Evolutionary conservation across 2,329 filamentous ascomycete species (phyloP).

Genomic region (Keithomyces neogunnii): DNA sequence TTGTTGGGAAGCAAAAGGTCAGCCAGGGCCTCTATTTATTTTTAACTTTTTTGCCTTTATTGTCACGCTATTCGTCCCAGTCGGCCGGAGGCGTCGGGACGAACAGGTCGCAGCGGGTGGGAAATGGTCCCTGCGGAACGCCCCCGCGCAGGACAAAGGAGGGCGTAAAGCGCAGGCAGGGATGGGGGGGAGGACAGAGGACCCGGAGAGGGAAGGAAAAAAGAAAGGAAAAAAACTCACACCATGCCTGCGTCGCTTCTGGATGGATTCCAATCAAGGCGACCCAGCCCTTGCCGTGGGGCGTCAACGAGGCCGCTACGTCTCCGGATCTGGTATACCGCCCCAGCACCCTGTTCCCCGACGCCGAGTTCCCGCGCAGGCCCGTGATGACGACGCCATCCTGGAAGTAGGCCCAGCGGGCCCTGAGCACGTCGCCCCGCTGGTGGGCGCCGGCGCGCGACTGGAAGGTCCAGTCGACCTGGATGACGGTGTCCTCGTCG

Average conservation of each 20-base stretch:
- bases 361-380: not conserved
- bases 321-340: constrained; percentile 14
- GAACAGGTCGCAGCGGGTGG: no score
- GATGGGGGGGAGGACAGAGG: no score
- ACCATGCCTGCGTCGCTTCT: constrained; percentile 16
- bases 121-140: no score
- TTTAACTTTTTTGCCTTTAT: no score
- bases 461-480: constrained; percentile 16
- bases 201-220: no score
- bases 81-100: no score
- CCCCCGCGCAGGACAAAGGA: no score
- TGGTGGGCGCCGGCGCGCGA: not conserved
- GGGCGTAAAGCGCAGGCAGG: no score
- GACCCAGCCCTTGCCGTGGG: constrained; percentile 15
- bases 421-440: constrained; percentile 7
- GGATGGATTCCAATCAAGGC: constrained; percentile 17
- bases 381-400: constrained; percentile 15
- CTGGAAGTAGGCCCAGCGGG: constrained; percentile 18
- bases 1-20: not conserved
- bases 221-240: constrained; percentile 9
- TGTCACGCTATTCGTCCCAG: no score
- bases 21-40: no score
- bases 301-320: constrained; percentile 15
- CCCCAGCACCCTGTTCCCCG: constrained; percentile 9
- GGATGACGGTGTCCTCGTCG: constrained; percentile 13